Conservation (phyloP, 108 stramenopile genomes). For the Fragilariopsis cylindrus region DNA sequence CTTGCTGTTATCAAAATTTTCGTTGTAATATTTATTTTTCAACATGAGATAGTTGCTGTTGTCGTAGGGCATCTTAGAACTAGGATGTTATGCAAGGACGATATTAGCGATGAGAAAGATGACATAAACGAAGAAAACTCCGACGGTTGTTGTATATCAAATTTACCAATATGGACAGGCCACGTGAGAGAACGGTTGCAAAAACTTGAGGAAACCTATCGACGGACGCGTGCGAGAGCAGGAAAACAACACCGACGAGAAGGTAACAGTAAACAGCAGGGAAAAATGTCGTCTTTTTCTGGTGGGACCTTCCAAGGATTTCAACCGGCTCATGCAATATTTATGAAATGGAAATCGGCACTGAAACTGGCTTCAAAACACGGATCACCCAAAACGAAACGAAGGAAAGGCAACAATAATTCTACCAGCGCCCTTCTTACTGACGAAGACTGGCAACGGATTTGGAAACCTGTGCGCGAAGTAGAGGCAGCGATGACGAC, state of each 20-base stretch:
- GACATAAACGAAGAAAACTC: neutral
- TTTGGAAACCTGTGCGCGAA: conserved; percentile 34
- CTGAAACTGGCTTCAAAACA: conserved; percentile 11
- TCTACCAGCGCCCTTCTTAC: conserved; percentile 8
- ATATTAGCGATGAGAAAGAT: neutral
- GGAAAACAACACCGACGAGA: conserved; percentile 4
- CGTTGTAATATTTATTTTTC: too few species aligned
- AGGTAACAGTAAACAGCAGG: conserved; percentile 21
- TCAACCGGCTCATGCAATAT: conserved; percentile 69
- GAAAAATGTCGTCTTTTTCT: conserved; percentile 18
- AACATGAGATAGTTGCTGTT: conserved; percentile 46
- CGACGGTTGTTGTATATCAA: neutral
- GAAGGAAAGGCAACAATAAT: neutral
- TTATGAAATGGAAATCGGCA: conserved; percentile 63
- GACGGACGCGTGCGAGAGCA: conserved; percentile 23
- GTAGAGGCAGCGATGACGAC: neutral
- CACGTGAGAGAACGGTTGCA: conserved; percentile 15
- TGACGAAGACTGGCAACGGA: conserved; percentile 29
- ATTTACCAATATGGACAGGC: conserved; percentile 20
- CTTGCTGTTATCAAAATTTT: too few species aligned
- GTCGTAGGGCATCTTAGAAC: conserved; percentile 34
- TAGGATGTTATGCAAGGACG: neutral
- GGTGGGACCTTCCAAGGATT: conserved; percentile 64
- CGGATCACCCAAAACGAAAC: neutral
- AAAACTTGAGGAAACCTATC: conserved; percentile 43